Conservation (phyloP, 352 stramenopile species). For the Pythium coloratum region DNA sequence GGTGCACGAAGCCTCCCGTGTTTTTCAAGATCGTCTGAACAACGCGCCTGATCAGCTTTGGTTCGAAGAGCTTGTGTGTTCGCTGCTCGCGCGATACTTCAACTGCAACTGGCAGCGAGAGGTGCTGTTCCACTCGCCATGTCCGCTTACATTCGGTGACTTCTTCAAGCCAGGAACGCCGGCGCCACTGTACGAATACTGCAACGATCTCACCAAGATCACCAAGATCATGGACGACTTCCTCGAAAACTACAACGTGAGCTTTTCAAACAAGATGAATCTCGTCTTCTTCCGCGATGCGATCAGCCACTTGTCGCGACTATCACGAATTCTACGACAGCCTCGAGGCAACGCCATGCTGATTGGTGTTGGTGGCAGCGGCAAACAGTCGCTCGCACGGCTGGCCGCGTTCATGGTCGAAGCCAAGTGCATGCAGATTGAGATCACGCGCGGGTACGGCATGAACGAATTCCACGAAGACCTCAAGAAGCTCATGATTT, state of each 20-base stretch:
- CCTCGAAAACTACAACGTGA: slow-evolving; percentile 95
- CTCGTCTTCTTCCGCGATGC: slow-evolving; percentile 96
- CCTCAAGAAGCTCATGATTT: slow-evolving; percentile 93
- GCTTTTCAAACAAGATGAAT: slow-evolving; percentile 94
- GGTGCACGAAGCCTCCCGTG: slow-evolving; percentile 90
- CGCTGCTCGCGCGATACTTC: slow-evolving; percentile 78
- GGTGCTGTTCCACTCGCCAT: slow-evolving; percentile 83
- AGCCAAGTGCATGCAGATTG: slow-evolving; percentile 90
- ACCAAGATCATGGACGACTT: slow-evolving; percentile 90
- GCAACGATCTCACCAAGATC: slow-evolving; percentile 76
- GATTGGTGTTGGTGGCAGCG: slow-evolving; percentile 93
- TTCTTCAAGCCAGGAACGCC: slow-evolving; percentile 88
- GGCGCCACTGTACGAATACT: slow-evolving; percentile 83
- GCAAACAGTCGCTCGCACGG: slow-evolving; percentile 92
- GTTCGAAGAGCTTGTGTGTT: slow-evolving; percentile 89
- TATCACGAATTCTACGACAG: slow-evolving; percentile 91
- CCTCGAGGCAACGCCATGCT: slow-evolving; percentile 95
- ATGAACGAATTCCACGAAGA: slow-evolving; percentile 92
- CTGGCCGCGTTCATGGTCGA: slow-evolving; percentile 92
- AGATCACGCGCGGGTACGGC: slow-evolving; percentile 92
- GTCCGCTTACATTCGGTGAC: slow-evolving; percentile 91
- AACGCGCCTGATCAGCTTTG: slow-evolving; percentile 85
- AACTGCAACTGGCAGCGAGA: slow-evolving; percentile 79
- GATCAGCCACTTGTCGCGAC: slow-evolving; percentile 85
- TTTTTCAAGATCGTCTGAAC: slow-evolving; percentile 95